Evolutionary conservation across 768 basidiomycete genomes (phyloP).

Genomic region (Tephrocybe sp.): DNA sequence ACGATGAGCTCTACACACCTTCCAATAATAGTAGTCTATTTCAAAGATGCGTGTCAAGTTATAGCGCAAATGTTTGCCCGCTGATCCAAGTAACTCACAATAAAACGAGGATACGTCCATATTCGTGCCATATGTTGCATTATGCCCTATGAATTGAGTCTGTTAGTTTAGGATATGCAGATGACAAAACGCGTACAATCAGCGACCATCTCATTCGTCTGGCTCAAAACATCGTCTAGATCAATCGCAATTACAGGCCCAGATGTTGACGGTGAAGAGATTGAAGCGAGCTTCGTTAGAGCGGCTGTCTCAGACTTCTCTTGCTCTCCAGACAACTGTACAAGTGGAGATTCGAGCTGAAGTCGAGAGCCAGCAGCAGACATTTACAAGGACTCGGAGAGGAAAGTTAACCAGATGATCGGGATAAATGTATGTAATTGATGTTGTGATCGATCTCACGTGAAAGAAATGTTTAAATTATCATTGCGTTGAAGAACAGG

Average conservation of each 20-base stretch:
- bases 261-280: conserved; percentile 21
- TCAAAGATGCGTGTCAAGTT: no score
- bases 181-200: conserved; percentile 42
- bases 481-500: no score
- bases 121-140: conserved; percentile 51
- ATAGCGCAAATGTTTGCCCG: no score
- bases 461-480: no score
- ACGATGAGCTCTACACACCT: conserved; percentile 38
- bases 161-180: background rate
- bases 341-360: conserved; percentile 13
- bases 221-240: conserved; percentile 64
- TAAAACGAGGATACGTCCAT: conserved; percentile 59
- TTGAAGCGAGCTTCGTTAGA: conserved; percentile 22
- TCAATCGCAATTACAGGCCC: conserved; percentile 58
- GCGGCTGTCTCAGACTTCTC: conserved; percentile 22
- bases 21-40: conserved; percentile 75
- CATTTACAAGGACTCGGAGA: no score
- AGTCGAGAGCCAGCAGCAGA: conserved; percentile 28
- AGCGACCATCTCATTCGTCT: conserved; percentile 58
- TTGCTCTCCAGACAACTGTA: conserved; percentile 6
- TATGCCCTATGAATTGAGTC: conserved; percentile 52
- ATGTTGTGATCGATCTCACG: no score
- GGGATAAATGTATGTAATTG: no score
- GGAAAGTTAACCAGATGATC: no score
- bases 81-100: conserved; percentile 40